Conservation (phyloP, 805 yeast genomes). For the Ogataea chonburiensis region DNA sequence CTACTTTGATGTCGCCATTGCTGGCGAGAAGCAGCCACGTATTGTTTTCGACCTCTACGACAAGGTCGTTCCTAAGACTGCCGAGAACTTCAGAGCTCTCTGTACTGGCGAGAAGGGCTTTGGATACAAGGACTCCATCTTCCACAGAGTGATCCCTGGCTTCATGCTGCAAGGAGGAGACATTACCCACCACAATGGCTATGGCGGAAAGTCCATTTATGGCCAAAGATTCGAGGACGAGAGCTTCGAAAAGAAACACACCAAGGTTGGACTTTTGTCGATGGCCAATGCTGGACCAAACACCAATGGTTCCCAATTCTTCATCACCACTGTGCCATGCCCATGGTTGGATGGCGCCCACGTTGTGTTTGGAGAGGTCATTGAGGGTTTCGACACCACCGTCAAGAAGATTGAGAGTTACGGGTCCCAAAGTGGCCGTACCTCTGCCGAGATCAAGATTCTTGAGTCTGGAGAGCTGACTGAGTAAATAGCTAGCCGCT, state of each 20-base stretch:
- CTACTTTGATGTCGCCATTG: constrained; percentile 55
- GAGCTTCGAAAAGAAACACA: constrained; percentile 71
- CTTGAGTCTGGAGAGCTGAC: constrained; percentile 58
- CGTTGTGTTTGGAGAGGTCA: constrained; percentile 92
- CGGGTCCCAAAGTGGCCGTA: constrained; percentile 50
- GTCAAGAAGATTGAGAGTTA: constrained; percentile 79
- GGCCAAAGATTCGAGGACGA: constrained; percentile 78
- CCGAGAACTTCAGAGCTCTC: constrained; percentile 93
- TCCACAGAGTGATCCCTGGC: constrained; percentile 95
- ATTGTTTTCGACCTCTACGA: constrained; percentile 84
- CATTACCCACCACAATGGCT: constrained; percentile 79
- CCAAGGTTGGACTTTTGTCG: constrained; percentile 76
- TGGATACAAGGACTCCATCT: constrained; percentile 79
- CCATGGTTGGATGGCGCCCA: constrained; percentile 94
- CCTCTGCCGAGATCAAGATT: constrained; percentile 48
- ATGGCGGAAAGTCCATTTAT: constrained; percentile 87
- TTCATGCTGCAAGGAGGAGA: constrained; percentile 98
- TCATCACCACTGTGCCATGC: constrained; percentile 85
- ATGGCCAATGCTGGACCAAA: constrained; percentile 99
- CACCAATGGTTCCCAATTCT: constrained; percentile 97
- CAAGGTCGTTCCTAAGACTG: constrained; percentile 92
- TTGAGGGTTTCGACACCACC: constrained; percentile 78
- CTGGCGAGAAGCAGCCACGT: constrained; percentile 50
- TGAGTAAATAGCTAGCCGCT: constrained; percentile 29
- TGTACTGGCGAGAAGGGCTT: constrained; percentile 88